Percentiles rank a stretch among this genome's conserved stretches.
phyloP scores from a whole-genome alignment of 805 yeast species.

The Tetrapisispora fleetii region DNA sequence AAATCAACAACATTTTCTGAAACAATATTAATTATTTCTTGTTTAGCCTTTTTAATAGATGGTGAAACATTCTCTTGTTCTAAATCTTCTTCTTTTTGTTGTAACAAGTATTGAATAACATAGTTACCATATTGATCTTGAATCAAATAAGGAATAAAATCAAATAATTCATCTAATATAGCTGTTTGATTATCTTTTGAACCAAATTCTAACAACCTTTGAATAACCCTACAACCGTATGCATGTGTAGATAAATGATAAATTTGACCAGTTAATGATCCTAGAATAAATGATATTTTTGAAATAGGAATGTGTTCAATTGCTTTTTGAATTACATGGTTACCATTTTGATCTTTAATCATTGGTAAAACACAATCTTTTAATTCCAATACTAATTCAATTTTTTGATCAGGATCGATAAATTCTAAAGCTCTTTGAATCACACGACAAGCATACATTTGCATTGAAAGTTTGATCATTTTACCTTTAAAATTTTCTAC shows the following conservation, averaged over 20 bases:
- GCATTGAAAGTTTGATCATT: constrained; percentile 67
- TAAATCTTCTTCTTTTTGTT: constrained; percentile 31
- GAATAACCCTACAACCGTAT: constrained; percentile 95
- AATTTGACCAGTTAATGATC: constrained; percentile 56
- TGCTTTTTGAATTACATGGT: constrained; percentile 93
- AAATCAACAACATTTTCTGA: constrained; percentile 63
- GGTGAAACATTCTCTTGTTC: constrained; percentile 4
- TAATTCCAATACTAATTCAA: constrained; percentile 60
- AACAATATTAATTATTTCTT: constrained; percentile 53
- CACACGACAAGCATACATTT: constrained; percentile 97
- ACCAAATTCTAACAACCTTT: constrained; percentile 78
- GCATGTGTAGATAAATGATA: constrained; percentile 89
- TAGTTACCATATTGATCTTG: constrained; percentile 98
- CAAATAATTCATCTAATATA: constrained; percentile 62
- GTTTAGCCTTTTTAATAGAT: constrained; percentile 33
- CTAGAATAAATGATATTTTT: constrained; percentile 59
- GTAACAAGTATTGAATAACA: constrained; percentile 91
- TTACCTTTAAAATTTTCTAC: constrained; percentile 50
- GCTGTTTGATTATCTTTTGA: constrained; percentile 50
- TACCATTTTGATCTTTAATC: constrained; percentile 94
- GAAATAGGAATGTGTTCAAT: constrained; percentile 77
- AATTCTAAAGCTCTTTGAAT: constrained; percentile 88
- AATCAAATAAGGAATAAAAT: constrained; percentile 62
- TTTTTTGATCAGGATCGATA: constrained; percentile 53
- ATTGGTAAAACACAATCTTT: constrained; percentile 50